A percentile compares a stretch with the other conserved stretches of the same genome.
Conservation (phyloP, 371 early-diverging fungal species). For the Mucor racemosus region DNA sequence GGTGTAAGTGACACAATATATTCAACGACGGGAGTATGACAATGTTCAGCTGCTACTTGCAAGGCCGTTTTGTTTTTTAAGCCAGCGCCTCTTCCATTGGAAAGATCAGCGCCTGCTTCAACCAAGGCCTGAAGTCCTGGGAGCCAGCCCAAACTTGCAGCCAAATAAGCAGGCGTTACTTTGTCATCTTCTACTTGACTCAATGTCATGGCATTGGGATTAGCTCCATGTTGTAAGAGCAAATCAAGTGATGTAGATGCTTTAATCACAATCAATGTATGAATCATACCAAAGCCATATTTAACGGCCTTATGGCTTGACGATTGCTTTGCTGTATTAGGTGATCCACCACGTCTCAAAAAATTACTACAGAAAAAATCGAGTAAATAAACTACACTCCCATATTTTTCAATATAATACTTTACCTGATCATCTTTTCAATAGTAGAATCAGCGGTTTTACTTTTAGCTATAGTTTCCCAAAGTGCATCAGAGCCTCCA, state of each 20-base stretch:
- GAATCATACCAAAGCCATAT: slow-evolving; percentile 54
- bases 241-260: slow-evolving; percentile 35
- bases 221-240: slow-evolving; percentile 50
- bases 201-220: slow-evolving; percentile 48
- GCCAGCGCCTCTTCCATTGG: slow-evolving; percentile 36
- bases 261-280: slow-evolving; percentile 43
- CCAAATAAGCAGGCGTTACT: slow-evolving; percentile 50
- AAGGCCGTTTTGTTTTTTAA: slow-evolving; percentile 40
- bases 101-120: slow-evolving; percentile 46
- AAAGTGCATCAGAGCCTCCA: slow-evolving; percentile 53
- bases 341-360: slow-evolving; percentile 53
- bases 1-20: slow-evolving; percentile 41
- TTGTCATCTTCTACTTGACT: slow-evolving; percentile 47
- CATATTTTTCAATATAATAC: neutral
- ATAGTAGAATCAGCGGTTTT: slow-evolving; percentile 40
- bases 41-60: slow-evolving; percentile 50
- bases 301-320: slow-evolving; percentile 33
- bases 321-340: slow-evolving; percentile 55
- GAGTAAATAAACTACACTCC: neutral
- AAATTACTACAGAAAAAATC: slow-evolving; percentile 34
- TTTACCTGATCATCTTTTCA: slow-evolving; percentile 52
- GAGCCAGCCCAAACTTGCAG: slow-evolving; percentile 53
- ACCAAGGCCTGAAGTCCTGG: slow-evolving; percentile 46
- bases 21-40: slow-evolving; percentile 43
- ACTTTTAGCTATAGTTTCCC: slow-evolving; percentile 49